Base-by-base conservation (phyloP, 1,284 basidiomycete species). In the Pyrrhoderma noxium region DNA sequence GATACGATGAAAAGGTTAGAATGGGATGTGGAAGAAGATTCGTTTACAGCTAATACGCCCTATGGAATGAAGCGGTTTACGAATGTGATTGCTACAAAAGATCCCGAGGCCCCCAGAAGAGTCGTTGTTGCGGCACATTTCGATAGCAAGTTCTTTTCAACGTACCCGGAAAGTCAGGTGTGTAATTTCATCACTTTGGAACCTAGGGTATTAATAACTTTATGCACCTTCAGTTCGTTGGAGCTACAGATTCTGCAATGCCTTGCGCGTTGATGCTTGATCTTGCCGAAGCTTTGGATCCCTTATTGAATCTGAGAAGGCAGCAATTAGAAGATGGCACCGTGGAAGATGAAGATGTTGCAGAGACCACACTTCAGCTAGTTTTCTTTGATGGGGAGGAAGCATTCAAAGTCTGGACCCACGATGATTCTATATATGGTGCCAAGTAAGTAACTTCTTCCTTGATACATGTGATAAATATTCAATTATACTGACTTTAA, bases 321-420 rank as follows among this genome's bases (percentile, higher is more conserved):
- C 67, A 74, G 49, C 73, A 80, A 18, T 56, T 87, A 1, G 71
- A 80, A 11, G 70, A 77, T 3, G 81, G 73, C 0, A 61, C 71
- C 42, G 79, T 80, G 51, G 85, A 85, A 18, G 86, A 93, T 54
- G 82, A 87, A 31, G 86, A 91, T 52, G 74, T 86, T 19, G 77
- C 76, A 0, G 83, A 86, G 56, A 90, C 86, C 7, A 95, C 95
- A 0, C 67, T 99, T 13, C 93, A 98, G 65, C 72, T 99, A n/a
- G 73, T 99, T 18, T 96, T 99, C 63, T 94, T 99, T 57, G 97
- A 99, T 61, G 96, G 96, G 2, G 96, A 99, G 66, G 96, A 99
- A 67, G 96, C 96, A 0, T 98, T 94, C 67, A 74, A 82, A 34
- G 72, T 79, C 36, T 99, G 96, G 96, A 92, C 93, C 1, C 76